Base-by-base conservation (phyloP, 345 rosid genomes). In the Luvunga scandens region DNA sequence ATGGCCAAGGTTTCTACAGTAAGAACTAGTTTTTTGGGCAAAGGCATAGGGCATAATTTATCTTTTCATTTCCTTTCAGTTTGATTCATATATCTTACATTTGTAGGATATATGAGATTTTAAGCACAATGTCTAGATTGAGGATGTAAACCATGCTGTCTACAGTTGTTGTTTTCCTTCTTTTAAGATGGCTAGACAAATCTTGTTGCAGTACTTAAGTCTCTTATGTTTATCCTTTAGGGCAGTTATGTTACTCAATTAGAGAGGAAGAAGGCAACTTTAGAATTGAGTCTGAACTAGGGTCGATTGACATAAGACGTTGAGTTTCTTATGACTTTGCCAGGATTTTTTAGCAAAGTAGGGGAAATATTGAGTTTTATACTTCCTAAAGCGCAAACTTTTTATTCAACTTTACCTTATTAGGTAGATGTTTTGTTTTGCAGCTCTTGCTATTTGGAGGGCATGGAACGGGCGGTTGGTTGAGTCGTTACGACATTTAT, bases 401-500 rank as follows among this genome's bases (percentile, higher is more conserved):
- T n/a, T 24, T 73, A 2, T 42, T 61, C 10, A 56, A 31, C 53
- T 64, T 68, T 50, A 39, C 53, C 39, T 66, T 36, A 31, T 33
- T 36, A 10, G 42, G 25, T n/a, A 38, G 12, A 13, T 73, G 14
- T 75, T 33, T 64, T 75, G 50, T 76, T 34, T 78, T 88, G 83
- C 90, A 96, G 99, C 95, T 96, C 77, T 84, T 96, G 86, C 82
- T 96, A 84, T 96, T 94, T 82, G 99, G 99, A 76, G 99, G 99
- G 72, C 98, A 94, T 80, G 97, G 98, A 71, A 96, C 97, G 78
- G 98, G 99, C 72, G 99, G 99, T 75, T 96, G 98, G 99, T 85
- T 96, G 78, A 96, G 95, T 83, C 98, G 98, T 71, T 96, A 96
- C 75, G 97, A 96, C 77, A 90, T 96, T 73, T 96, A 94, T 84